These are phyloP conservation scores for Coniferiporia weirii DNA, from an alignment of 1,284 basidiomycete species.

Conservation along the genomic window DNA sequence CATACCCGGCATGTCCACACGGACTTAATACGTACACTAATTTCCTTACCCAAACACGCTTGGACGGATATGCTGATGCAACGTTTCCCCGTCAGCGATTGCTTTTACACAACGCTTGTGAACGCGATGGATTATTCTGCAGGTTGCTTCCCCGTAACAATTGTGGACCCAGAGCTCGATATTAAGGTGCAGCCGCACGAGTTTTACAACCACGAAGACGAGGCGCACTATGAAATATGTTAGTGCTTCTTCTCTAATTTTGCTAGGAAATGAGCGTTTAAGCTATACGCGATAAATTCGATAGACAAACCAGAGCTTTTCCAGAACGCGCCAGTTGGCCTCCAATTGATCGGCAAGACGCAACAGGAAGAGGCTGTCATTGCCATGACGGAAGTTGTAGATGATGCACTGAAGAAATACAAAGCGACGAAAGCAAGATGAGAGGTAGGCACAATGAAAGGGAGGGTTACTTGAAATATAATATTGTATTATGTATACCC, in stretches of 20 bases:
- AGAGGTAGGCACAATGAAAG: background rate
- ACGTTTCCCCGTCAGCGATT: slow-evolving; percentile 4
- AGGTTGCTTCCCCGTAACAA: slow-evolving; percentile 35
- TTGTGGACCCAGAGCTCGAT: slow-evolving; percentile 26
- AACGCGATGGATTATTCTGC: slow-evolving; percentile 39
- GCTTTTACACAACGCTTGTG: slow-evolving; percentile 32
- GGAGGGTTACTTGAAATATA: background rate
- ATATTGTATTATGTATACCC: background rate
- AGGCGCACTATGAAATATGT: slow-evolving; percentile 35
- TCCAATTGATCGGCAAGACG: slow-evolving; percentile 38
- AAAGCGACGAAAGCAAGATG: background rate
- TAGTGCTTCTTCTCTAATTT: slow-evolving; percentile 16
- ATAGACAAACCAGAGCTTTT: slow-evolving; percentile 35
- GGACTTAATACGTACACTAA: slow-evolving; percentile 14
- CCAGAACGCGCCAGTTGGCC: slow-evolving; percentile 35
- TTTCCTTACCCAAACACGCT: background rate
- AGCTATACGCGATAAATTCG: background rate
- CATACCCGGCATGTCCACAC: slow-evolving; percentile 24
- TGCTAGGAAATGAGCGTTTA: background rate
- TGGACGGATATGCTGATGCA: background rate
- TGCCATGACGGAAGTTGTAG: slow-evolving; percentile 27
- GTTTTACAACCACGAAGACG: slow-evolving; percentile 31
- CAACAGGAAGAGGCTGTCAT: slow-evolving; percentile 40
- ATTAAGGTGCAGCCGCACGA: slow-evolving; percentile 19
- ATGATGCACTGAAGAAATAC: slow-evolving; percentile 18